Percentiles rank a stretch among this genome's conserved stretches.
Conservation (phyloP, 2,329 filamentous ascomycete genomes). For the Epichloe hybrida region DNA sequence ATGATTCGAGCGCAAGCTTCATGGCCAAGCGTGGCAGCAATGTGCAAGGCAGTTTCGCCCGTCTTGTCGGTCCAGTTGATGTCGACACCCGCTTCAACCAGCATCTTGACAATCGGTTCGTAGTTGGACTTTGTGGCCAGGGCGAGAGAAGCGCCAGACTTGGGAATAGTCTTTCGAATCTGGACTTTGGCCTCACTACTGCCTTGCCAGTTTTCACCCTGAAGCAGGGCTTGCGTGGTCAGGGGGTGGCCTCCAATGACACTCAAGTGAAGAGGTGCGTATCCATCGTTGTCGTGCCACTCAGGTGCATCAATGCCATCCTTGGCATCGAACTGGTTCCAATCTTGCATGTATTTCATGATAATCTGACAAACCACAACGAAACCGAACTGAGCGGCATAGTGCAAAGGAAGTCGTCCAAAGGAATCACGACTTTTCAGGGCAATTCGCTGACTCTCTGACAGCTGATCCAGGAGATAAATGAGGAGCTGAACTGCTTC, state of each 20-base stretch:
- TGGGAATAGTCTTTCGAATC: slow-evolving; percentile 56
- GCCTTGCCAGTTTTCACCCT: slow-evolving; percentile 66
- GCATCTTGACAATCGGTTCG: slow-evolving; percentile 66
- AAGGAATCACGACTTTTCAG: slow-evolving; percentile 61
- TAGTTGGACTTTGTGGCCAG: slow-evolving; percentile 84
- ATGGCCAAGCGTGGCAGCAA: slow-evolving; percentile 82
- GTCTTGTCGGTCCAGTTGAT: slow-evolving; percentile 86
- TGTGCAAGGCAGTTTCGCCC: slow-evolving; percentile 82
- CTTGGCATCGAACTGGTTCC: slow-evolving; percentile 73
- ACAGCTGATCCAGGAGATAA: slow-evolving; percentile 54
- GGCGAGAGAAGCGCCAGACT: slow-evolving; percentile 76
- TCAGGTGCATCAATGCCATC: slow-evolving; percentile 73
- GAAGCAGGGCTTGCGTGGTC: slow-evolving; percentile 69
- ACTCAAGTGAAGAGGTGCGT: slow-evolving; percentile 79
- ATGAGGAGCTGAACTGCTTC: slow-evolving; percentile 57
- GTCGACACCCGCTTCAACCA: slow-evolving; percentile 82
- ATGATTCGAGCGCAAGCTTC: slow-evolving; percentile 66
- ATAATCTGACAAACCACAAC: slow-evolving; percentile 80
- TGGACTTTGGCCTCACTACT: slow-evolving; percentile 46
- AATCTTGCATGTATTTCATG: slow-evolving; percentile 77
- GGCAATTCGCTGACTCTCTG: slow-evolving; percentile 50
- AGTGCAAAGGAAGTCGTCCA: slow-evolving; percentile 77
- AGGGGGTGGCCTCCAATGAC: slow-evolving; percentile 87
- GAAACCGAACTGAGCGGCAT: slow-evolving; percentile 89
- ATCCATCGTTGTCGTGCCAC: slow-evolving; percentile 90